phyloP scores from a whole-genome alignment of 192 early-diverging fungal genomes.

The Phycomyces blakesleeanus region DNA sequence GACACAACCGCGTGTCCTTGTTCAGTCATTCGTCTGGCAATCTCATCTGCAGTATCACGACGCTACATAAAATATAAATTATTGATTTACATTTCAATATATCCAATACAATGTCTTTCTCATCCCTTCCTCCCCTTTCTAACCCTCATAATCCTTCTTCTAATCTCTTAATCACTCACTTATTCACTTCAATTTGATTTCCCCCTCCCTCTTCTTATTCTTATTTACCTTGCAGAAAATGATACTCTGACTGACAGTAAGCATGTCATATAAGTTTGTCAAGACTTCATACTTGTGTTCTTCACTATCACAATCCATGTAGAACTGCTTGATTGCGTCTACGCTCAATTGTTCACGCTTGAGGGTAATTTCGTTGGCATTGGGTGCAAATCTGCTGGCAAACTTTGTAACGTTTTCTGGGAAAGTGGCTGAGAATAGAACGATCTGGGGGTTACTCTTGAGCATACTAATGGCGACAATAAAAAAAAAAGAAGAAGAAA shows the following conservation, averaged over 20 bases:
- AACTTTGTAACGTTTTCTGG: slow-evolving; percentile 75
- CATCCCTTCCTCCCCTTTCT: too few relatives aligned
- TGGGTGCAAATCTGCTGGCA: slow-evolving; percentile 79
- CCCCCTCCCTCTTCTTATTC: too few relatives aligned
- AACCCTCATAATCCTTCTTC: too few relatives aligned
- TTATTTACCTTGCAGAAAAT: slow-evolving; percentile 81
- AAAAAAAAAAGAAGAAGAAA: neutral
- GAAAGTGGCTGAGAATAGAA: slow-evolving; percentile 96
- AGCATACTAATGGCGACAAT: slow-evolving; percentile 48
- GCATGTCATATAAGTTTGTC: slow-evolving; percentile 69
- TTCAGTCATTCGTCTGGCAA: slow-evolving; percentile 68
- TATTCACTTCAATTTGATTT: too few relatives aligned
- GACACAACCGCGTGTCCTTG: slow-evolving; percentile 82
- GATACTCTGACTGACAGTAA: slow-evolving; percentile 95
- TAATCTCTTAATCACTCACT: too few relatives aligned
- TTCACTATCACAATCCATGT: slow-evolving; percentile 85
- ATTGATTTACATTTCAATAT: too few relatives aligned
- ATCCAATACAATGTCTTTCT: too few relatives aligned
- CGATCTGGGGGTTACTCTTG: slow-evolving; percentile 75
- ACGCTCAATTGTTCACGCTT: slow-evolving; percentile 90
- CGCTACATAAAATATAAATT: slow-evolving; percentile 37
- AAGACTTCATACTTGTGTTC: slow-evolving; percentile 79
- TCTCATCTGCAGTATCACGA: slow-evolving; percentile 78
- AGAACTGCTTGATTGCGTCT: slow-evolving; percentile 94
- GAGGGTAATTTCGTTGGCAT: slow-evolving; percentile 84